Evolutionary conservation across 1,139 yeast species (phyloP).

Genomic region (Hansenula sp.): DNA sequence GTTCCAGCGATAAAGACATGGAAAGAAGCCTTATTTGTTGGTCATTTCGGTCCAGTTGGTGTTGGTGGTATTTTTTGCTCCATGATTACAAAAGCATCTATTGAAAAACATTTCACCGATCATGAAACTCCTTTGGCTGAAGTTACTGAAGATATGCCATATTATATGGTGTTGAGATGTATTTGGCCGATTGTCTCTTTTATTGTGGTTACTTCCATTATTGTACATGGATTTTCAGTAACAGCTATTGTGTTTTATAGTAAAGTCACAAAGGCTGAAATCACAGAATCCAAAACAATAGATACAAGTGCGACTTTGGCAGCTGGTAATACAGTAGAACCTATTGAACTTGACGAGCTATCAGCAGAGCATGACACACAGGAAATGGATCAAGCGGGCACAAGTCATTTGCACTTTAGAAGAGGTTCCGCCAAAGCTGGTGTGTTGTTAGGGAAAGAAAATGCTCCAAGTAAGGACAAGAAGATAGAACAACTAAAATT

Average conservation of each 20-base stretch:
- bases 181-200: conserved; percentile 27
- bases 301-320: background rate
- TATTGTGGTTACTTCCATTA: conserved; percentile 22
- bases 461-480: background rate
- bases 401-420: conserved; percentile 1
- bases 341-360: background rate
- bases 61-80: conserved; percentile 34
- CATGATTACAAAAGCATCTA: conserved; percentile 20
- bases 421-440: background rate
- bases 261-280: conserved; percentile 6
- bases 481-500: conserved; percentile 5
- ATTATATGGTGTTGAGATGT: conserved; percentile 10
- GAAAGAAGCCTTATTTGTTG: conserved; percentile 36
- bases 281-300: background rate
- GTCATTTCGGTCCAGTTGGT: conserved; percentile 43
- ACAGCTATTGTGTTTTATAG: conserved; percentile 12
- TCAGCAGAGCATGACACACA: background rate
- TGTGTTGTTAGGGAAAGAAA: background rate
- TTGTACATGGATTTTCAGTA: conserved; percentile 26
- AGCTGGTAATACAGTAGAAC: background rate
- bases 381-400: background rate
- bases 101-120: conserved; percentile 12
- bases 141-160: conserved; percentile 4
- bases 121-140: conserved; percentile 3
- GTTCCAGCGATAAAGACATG: conserved; percentile 33